phyloP scores from a whole-genome alignment of 208 protist species.

The Crithidia thermophila region DNA sequence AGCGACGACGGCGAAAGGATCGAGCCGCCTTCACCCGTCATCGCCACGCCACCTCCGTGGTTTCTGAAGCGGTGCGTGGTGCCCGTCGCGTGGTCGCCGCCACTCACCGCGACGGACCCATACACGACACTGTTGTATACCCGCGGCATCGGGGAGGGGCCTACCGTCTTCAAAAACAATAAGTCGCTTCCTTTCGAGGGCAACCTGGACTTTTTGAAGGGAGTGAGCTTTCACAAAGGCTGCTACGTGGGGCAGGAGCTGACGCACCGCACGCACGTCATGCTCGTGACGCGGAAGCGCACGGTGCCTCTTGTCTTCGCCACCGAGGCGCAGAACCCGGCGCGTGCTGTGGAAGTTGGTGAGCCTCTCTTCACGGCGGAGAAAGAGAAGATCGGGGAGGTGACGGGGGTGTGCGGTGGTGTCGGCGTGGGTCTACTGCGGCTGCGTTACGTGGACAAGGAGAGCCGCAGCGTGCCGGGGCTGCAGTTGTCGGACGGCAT shows the following conservation, averaged over 20 bases:
- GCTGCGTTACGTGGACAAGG: constrained; percentile 69
- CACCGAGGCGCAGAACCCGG: background rate
- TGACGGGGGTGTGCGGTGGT: constrained; percentile 48
- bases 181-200: constrained; percentile 92
- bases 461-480: constrained; percentile 43
- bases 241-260: constrained; percentile 98
- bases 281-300: constrained; percentile 94
- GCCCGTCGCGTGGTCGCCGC: constrained; percentile 15
- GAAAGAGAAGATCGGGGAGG: constrained; percentile 67
- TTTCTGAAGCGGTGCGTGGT: constrained; percentile 24
- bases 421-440: constrained; percentile 71
- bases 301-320: constrained; percentile 77
- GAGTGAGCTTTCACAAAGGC: constrained; percentile 95
- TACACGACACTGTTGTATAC: constrained; percentile 62
- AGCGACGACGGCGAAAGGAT: background rate
- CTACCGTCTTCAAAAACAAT: constrained; percentile 53
- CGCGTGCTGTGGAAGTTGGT: constrained; percentile 26
- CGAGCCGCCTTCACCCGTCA: background rate
- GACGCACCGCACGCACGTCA: constrained; percentile 94
- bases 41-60: background rate
- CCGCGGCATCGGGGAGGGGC: constrained; percentile 87
- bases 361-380: constrained; percentile 43
- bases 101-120: constrained; percentile 4
- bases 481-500: constrained; percentile 48
- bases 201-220: constrained; percentile 92